Evolutionary conservation across 202 grass and related monocot genomes (phyloP).

Genomic region (Schoenoplectus tabernaemontani): DNA sequence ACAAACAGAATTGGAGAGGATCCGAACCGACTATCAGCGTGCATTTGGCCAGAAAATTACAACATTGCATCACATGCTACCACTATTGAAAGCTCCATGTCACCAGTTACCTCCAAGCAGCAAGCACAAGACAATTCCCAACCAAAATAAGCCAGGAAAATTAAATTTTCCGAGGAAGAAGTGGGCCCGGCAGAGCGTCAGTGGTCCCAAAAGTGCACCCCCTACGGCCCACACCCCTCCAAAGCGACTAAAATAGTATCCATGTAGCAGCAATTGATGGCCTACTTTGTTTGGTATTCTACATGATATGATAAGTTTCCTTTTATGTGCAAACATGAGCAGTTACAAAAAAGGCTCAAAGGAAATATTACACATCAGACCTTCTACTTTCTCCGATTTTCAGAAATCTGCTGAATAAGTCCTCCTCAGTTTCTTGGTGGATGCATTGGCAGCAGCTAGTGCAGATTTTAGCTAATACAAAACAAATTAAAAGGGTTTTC

Average conservation of each 20-base stretch:
- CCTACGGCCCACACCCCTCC: not conserved
- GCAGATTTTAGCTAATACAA: constrained; percentile 16
- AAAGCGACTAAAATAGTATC: too few relatives aligned
- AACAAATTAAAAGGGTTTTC: not conserved
- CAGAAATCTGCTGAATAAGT: constrained; percentile 7
- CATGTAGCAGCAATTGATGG: too few relatives aligned
- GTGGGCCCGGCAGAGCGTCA: not conserved
- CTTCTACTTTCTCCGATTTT: not conserved
- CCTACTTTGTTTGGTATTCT: not conserved
- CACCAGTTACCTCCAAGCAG: not conserved
- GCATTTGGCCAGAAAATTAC: not conserved
- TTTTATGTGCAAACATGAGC: not conserved
- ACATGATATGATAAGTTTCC: not conserved
- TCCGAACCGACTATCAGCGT: not conserved
- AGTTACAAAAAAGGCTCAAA: not conserved
- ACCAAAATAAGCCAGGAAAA: not conserved
- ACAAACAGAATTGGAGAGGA: not conserved
- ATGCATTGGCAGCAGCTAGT: constrained; percentile 9
- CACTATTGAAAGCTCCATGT: not conserved
- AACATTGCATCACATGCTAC: not conserved
- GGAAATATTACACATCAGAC: not conserved
- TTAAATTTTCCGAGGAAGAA: not conserved
- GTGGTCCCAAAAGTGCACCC: not conserved
- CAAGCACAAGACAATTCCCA: not conserved
- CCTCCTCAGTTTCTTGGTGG: constrained; percentile 13